Base-by-base conservation (phyloP, 805 yeast species). In the Starmerella ratchasimensis region DNA sequence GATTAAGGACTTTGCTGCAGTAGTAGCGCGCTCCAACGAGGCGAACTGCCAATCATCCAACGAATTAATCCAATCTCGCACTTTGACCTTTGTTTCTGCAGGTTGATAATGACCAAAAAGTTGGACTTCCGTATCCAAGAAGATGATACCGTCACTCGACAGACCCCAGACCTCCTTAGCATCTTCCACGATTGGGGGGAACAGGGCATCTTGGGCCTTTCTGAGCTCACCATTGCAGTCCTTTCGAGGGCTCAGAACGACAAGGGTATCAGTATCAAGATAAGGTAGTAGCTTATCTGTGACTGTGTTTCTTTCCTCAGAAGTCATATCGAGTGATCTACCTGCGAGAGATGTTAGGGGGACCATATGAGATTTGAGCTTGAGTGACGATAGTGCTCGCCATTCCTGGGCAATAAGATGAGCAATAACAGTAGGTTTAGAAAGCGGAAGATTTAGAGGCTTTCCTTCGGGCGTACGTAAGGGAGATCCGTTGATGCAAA, bases 251-350 rank as follows among this genome's bases (percentile, higher is more conserved):
- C 95, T 76, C 52, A 86, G 79, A 7, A 88, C 83, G 37, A 90
- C 65, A 45, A 93, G 63, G 1, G 97, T 84, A 58, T 90, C 99
- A 0, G 98, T 90, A 56, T 90, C 98, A 41, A 93, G 64, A 54
- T 86, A 90, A 38, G 86, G 73, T 52, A 88, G 61, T 44, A 90
- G 60, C 45, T 69, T 70, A 30, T 66, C 58, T 43, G 72, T 68
- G 16, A 82, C 70, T 30, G 69, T 71, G 4, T 66, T 69, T 4
- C 79, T 78, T 30, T 76, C 71, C 3, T 68, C 63, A 10, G 54
- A 50, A 19, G 64, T 58, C 48, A 90, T 61, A 56, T 90, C 99
- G 33, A 90, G 72, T 13, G 93, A 81, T 45, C 98, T 68, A 1
- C 96, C 75, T 4, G 80, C 76, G 37, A 90, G 60, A 0, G 95